Evolutionary conservation across 2,329 filamentous ascomycete genomes (phyloP), one percentile per base, ranked within the genome.

Genomic region (Aspergillus fijiensis): DNA sequence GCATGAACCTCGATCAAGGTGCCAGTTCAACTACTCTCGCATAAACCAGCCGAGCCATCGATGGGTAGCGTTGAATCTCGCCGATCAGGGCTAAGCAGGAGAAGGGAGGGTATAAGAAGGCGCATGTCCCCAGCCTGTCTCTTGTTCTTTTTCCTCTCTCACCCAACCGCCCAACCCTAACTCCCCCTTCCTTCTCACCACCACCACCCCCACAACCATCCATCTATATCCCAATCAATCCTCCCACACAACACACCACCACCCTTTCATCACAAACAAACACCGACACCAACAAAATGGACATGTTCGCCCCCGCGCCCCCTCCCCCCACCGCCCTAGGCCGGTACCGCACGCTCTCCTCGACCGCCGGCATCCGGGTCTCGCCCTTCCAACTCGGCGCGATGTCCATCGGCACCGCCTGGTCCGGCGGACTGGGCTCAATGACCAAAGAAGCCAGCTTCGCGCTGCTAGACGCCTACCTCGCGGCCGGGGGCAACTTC

Each of bases 401-500:
- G 49, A 74, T 75, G 74, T 70, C 69, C 49, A 70, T 76, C 60
- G 74, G 74, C 29, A 62, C 69, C 11, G 66, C 69, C 9, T 72
- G 69, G 70, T 82, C 74, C 69, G 73, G 59, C 79, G 78, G 25
- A 2, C 7, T 33, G 0, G 9, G 21, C 12, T 9, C 3, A 12
- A 21, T 25, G 49, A 48, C 14, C 69, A 84, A 89, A 70, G 78
- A 84, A 49, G 81, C 80, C 0, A 79, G 83, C 1, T 87, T 89
- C 63, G 76, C 80, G 21, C 85, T 91, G 33, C 80, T 90, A 7
- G 87, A 91, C 69, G 84, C 81, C 66, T 90, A 84, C 75, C 85
- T 83, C 60, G 79, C 81, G 1, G 80, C 85, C 0, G 86, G 86
- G 7, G 88, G 89, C 23, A 91, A 91, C 75, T 90, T 91, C 72